These are phyloP conservation scores for Kernera saxatilis DNA, from an alignment of 345 rosid genomes.

Conservation along the genomic window DNA sequence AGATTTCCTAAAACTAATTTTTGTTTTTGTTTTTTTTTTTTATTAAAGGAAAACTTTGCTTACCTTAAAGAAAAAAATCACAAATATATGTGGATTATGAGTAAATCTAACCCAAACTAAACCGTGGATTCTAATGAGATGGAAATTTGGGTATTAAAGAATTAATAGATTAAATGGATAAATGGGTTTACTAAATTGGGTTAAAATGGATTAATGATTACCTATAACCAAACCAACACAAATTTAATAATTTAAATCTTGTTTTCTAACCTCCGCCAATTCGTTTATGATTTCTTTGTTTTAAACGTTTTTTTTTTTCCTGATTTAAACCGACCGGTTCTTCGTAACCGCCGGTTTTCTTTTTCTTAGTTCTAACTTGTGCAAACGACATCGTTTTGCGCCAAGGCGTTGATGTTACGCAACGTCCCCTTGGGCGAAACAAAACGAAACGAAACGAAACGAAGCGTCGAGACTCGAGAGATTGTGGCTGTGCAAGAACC, in stretches of 20 bases:
- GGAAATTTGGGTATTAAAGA: too few relatives aligned
- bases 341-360: background rate
- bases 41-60: background rate
- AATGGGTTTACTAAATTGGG: too few relatives aligned
- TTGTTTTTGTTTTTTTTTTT: background rate
- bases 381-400: background rate
- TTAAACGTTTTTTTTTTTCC: too few relatives aligned
- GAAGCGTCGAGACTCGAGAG: background rate
- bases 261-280: too few relatives aligned
- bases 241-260: too few relatives aligned
- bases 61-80: background rate
- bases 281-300: too few relatives aligned
- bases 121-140: too few relatives aligned
- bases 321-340: slow-evolving; percentile 10
- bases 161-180: too few relatives aligned
- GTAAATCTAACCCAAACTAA: too few relatives aligned
- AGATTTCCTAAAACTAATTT: background rate
- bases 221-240: too few relatives aligned
- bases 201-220: too few relatives aligned
- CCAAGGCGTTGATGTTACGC: background rate
- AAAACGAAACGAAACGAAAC: background rate
- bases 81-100: too few relatives aligned
- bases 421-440: background rate
- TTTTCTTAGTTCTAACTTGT: background rate
- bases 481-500: background rate